These are phyloP conservation scores for Leccinum barrowsii DNA, from an alignment of 768 basidiomycete genomes.

Conservation along the genomic window DNA sequence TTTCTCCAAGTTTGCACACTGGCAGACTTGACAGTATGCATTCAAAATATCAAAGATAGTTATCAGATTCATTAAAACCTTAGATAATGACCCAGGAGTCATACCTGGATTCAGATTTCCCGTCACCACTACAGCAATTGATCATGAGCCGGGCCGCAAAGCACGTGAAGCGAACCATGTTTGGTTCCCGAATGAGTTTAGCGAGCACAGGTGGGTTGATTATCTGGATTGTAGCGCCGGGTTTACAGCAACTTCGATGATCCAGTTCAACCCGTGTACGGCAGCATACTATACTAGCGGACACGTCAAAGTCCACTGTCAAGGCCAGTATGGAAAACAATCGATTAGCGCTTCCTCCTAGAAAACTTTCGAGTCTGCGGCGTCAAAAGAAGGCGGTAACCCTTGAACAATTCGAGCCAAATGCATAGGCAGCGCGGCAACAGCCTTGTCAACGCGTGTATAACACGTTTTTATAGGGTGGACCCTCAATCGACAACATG, in stretches of 20 bases:
- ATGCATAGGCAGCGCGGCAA: constrained; percentile 23
- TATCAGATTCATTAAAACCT: not conserved
- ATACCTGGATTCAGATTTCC: not conserved
- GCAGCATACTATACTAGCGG: constrained; percentile 1
- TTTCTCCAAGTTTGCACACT: not conserved
- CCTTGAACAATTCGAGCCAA: constrained; percentile 20
- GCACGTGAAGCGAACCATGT: not conserved
- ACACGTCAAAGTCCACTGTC: constrained; percentile 14
- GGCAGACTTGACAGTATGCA: not conserved
- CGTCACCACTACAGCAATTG: not conserved
- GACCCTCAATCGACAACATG: constrained; percentile 33
- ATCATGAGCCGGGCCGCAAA: not conserved
- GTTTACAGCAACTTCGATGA: constrained; percentile 11
- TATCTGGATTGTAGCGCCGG: not conserved
- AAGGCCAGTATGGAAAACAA: constrained; percentile 4
- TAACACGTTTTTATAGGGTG: constrained; percentile 36
- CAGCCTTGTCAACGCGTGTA: constrained; percentile 33
- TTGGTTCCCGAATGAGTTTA: not conserved
- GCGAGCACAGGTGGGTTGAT: constrained; percentile 11
- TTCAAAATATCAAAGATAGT: not conserved
- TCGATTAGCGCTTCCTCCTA: constrained; percentile 9
- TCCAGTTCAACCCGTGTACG: not conserved
- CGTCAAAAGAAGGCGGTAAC: constrained; percentile 18
- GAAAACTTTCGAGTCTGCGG: constrained; percentile 13
- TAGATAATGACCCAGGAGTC: not conserved